Percentiles rank a stretch among this genome's conserved stretches.
Evolutionary conservation across 164 flowering plant genomes (phyloP).

Genomic region (Berberis vulgaris): DNA sequence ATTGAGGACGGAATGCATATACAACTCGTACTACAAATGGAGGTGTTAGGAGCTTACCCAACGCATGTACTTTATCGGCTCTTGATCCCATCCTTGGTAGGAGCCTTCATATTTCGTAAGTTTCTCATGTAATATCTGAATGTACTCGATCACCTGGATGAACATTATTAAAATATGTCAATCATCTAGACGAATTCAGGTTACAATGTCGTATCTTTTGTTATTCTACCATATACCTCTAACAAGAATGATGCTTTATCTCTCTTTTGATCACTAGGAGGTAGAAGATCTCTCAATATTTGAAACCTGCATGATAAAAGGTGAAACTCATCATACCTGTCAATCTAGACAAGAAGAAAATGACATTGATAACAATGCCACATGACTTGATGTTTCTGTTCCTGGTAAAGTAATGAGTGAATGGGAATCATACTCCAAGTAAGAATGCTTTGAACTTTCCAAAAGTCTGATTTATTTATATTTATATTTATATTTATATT

Average conservation of each 20-base stretch:
- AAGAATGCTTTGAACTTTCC: too few species aligned
- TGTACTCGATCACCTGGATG: slow-evolving; percentile 73
- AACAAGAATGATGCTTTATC: slow-evolving; percentile 91
- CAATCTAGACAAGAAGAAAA: too few species aligned
- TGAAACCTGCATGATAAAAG: slow-evolving; percentile 54
- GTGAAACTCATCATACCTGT: neutral
- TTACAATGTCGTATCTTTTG: neutral
- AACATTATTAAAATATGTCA: neutral
- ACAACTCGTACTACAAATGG: neutral
- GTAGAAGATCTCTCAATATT: slow-evolving; percentile 78
- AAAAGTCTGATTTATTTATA: too few species aligned
- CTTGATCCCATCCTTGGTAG: slow-evolving; percentile 55
- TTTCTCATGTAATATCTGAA: slow-evolving; percentile 69
- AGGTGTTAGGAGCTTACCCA: slow-evolving; percentile 38
- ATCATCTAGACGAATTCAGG: neutral
- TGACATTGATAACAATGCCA: too few species aligned
- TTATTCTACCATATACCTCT: slow-evolving; percentile 42
- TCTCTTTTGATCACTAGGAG: slow-evolving; percentile 85
- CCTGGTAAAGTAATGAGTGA: too few species aligned
- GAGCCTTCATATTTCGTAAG: slow-evolving; percentile 52
- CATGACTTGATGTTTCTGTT: too few species aligned
- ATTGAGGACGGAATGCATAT: too few species aligned
- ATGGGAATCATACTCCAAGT: too few species aligned
- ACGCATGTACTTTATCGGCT: slow-evolving; percentile 46
- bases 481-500: too few species aligned